phyloP scores from a whole-genome alignment of 2,329 filamentous ascomycete species.

The Pezicula carpinea region DNA sequence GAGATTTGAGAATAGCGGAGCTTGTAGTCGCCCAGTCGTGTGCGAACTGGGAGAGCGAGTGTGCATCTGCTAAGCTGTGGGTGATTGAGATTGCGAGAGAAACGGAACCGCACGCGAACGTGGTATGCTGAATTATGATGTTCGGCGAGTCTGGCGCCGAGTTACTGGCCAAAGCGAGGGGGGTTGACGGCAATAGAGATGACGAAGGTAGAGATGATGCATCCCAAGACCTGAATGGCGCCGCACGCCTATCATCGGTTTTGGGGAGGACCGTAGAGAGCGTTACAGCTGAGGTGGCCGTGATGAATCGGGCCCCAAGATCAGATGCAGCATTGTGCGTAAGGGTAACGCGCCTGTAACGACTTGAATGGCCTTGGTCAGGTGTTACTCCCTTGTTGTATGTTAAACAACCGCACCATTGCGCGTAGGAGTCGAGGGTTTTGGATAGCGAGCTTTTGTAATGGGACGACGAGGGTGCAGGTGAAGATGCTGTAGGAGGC shows the following conservation, averaged over 20 bases:
- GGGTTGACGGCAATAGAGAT: slow-evolving; percentile 29
- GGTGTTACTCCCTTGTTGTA: slow-evolving; percentile 21
- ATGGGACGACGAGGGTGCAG: slow-evolving; percentile 8
- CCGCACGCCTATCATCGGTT: slow-evolving; percentile 7
- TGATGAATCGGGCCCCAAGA: slow-evolving; percentile 36
- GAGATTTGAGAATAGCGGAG: slow-evolving; percentile 11
- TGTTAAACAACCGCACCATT: slow-evolving; percentile 38
- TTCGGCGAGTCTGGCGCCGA: slow-evolving; percentile 15
- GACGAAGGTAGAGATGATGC: slow-evolving; percentile 30
- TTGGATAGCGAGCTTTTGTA: slow-evolving; percentile 27
- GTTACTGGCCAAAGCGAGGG: slow-evolving; percentile 29
- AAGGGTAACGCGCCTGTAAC: slow-evolving; percentile 33
- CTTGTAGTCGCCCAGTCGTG: slow-evolving; percentile 35
- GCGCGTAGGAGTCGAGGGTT: slow-evolving; percentile 35
- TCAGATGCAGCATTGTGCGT: slow-evolving; percentile 33
- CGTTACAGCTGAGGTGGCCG: slow-evolving; percentile 24
- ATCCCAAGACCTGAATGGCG: slow-evolving; percentile 29
- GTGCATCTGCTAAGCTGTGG: slow-evolving; percentile 41
- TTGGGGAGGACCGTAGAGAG: slow-evolving; percentile 30
- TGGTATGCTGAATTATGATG: slow-evolving; percentile 36
- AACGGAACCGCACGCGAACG: slow-evolving; percentile 36
- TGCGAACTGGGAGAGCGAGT: slow-evolving; percentile 37
- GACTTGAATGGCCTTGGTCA: slow-evolving; percentile 23
- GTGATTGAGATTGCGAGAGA: slow-evolving; percentile 37
- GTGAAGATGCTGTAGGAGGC: slow-evolving; percentile 14